Percentiles rank a stretch among this genome's conserved stretches.
Conservation (phyloP, 2,329 filamentous ascomycete species). For the Rhinocladiella similis region DNA sequence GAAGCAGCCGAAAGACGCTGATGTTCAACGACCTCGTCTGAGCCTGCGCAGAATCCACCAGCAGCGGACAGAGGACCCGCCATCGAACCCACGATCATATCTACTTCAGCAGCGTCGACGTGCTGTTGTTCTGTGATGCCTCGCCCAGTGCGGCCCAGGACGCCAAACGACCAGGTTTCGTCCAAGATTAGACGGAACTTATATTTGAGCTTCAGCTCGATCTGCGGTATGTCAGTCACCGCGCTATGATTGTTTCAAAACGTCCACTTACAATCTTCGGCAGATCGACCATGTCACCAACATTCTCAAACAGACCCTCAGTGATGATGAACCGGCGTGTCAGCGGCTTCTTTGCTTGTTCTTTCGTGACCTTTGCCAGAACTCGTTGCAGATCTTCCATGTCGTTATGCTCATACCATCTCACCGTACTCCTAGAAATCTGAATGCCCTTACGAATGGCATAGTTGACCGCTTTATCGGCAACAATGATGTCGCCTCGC, state of each 20-base stretch:
- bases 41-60: slow-evolving; percentile 93
- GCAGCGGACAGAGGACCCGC: slow-evolving; percentile 87
- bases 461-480: slow-evolving; percentile 90
- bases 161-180: slow-evolving; percentile 96
- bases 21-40: slow-evolving; percentile 89
- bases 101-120: slow-evolving; percentile 86
- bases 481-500: slow-evolving; percentile 94
- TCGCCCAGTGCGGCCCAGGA: slow-evolving; percentile 85
- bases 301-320: slow-evolving; percentile 88
- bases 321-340: slow-evolving; percentile 95
- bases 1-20: slow-evolving; percentile 90
- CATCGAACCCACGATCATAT: slow-evolving; percentile 95
- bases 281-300: slow-evolving; percentile 80
- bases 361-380: slow-evolving; percentile 79
- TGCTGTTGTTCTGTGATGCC: slow-evolving; percentile 96
- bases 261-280: slow-evolving; percentile 70
- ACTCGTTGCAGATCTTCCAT: slow-evolving; percentile 89
- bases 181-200: slow-evolving; percentile 98
- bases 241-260: neutral
- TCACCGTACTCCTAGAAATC: slow-evolving; percentile 84
- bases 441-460: slow-evolving; percentile 92
- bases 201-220: slow-evolving; percentile 92
- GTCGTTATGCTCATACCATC: slow-evolving; percentile 95
- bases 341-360: slow-evolving; percentile 83
- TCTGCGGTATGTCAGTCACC: slow-evolving; percentile 44